A percentile compares a stretch with the other conserved stretches of the same genome.
phyloP scores from a whole-genome alignment of 129 eudicot species.

The Pulicaria dysenterica region DNA sequence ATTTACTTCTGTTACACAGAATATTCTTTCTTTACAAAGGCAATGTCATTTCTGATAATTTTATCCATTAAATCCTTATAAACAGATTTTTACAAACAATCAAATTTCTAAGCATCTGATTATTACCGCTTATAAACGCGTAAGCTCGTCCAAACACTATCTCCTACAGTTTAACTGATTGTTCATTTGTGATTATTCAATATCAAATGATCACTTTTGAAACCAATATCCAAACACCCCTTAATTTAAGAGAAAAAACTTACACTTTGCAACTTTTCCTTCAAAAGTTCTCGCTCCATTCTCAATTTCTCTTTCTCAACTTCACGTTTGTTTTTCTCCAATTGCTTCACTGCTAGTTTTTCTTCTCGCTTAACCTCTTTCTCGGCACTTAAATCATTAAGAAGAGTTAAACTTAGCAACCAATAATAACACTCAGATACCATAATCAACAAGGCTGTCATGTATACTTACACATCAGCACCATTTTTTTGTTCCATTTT shows the following conservation, averaged over 20 bases:
- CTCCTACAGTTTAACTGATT: too few relatives aligned
- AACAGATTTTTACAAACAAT: too few relatives aligned
- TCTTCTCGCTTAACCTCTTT: conserved; percentile 63
- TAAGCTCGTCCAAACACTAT: too few relatives aligned
- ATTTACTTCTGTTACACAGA: too few relatives aligned
- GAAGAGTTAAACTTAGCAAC: neutral
- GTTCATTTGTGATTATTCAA: too few relatives aligned
- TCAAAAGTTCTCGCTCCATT: conserved; percentile 76
- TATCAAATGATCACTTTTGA: too few relatives aligned
- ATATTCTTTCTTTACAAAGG: too few relatives aligned
- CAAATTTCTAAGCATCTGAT: too few relatives aligned
- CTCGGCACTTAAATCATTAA: conserved; percentile 63
- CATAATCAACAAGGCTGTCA: neutral
- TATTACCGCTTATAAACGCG: too few relatives aligned
- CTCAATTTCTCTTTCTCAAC: conserved; percentile 77
- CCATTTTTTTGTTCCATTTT: conserved; percentile 62
- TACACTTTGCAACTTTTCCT: conserved; percentile 84
- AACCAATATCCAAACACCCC: too few relatives aligned
- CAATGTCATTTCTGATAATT: too few relatives aligned
- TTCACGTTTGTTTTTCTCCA: conserved; percentile 83
- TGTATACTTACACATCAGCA: conserved; percentile 60
- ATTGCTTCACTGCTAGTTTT: conserved; percentile 59
- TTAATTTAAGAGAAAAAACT: conserved; percentile 17
- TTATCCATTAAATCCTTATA: too few relatives aligned
- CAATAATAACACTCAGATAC: neutral